Conservation (phyloP, 2,329 filamentous ascomycete genomes). For the Xylariaceae sp. region DNA sequence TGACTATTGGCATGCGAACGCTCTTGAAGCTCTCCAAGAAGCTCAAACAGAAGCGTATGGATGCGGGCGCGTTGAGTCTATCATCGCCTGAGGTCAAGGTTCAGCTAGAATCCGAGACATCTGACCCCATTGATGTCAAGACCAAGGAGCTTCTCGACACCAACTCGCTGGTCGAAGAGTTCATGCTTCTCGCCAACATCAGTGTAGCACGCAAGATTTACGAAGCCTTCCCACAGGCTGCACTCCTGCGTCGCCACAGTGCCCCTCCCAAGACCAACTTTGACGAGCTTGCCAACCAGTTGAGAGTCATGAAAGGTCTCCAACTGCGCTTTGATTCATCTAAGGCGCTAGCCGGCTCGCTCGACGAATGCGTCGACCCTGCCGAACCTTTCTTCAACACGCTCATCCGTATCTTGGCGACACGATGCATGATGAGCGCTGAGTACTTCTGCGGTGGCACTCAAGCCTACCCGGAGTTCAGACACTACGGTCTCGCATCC, state of each 20-base stretch:
- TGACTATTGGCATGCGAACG: conserved; percentile 83
- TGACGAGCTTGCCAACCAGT: conserved; percentile 84
- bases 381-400: conserved; percentile 96
- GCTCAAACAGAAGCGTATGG: conserved; percentile 91
- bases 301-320: conserved; percentile 78
- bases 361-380: conserved; percentile 77
- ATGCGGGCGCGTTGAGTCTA: conserved; percentile 88
- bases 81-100: conserved; percentile 98
- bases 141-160: conserved; percentile 92
- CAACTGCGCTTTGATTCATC: conserved; percentile 81
- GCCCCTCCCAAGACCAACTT: conserved; percentile 95
- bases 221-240: conserved; percentile 88
- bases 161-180: conserved; percentile 96
- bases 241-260: conserved; percentile 85
- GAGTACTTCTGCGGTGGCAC: conserved; percentile 97
- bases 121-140: conserved; percentile 92
- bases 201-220: conserved; percentile 89
- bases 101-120: conserved; percentile 90
- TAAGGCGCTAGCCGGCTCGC: conserved; percentile 85
- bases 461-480: conserved; percentile 88
- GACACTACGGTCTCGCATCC: conserved; percentile 91
- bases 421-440: conserved; percentile 97
- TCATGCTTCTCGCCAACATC: conserved; percentile 98
- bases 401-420: conserved; percentile 92
- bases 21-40: conserved; percentile 87